These are phyloP conservation scores for Botrytis medusae DNA, from an alignment of 2,329 filamentous ascomycete species.

Conservation along the genomic window DNA sequence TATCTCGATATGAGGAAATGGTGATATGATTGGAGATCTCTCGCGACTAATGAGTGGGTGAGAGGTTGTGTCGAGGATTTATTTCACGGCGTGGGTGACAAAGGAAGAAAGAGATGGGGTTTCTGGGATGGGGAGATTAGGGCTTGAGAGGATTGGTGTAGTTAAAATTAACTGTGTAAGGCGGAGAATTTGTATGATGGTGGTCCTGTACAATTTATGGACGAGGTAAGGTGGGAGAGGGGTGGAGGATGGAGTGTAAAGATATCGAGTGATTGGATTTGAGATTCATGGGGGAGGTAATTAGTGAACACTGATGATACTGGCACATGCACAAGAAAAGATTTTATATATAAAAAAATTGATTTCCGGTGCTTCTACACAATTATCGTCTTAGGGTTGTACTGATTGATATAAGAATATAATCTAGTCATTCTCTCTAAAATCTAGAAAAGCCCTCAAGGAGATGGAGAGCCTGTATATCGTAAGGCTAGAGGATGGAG, in stretches of 20 bases:
- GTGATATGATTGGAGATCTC: neutral
- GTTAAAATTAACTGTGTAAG: accelerated
- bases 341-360: neutral
- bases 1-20: neutral
- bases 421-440: neutral
- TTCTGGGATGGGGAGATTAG: neutral
- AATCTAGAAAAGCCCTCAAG: neutral
- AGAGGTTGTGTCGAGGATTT: no score
- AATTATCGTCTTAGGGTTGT: no score
- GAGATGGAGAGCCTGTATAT: neutral
- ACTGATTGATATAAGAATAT: neutral
- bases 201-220: neutral
- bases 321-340: neutral
- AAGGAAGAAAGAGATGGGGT: neutral
- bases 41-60: no score
- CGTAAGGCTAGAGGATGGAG: neutral
- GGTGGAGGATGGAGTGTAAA: neutral
- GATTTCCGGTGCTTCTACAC: no score
- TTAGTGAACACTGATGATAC: neutral
- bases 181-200: neutral
- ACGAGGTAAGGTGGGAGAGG: neutral
- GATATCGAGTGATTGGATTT: neutral
- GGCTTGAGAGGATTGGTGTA: neutral
- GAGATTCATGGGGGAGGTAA: neutral
- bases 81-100: neutral